Base-by-base conservation (phyloP, 2,329 filamentous ascomycete genomes). In the Hirsutella thompsonii region DNA sequence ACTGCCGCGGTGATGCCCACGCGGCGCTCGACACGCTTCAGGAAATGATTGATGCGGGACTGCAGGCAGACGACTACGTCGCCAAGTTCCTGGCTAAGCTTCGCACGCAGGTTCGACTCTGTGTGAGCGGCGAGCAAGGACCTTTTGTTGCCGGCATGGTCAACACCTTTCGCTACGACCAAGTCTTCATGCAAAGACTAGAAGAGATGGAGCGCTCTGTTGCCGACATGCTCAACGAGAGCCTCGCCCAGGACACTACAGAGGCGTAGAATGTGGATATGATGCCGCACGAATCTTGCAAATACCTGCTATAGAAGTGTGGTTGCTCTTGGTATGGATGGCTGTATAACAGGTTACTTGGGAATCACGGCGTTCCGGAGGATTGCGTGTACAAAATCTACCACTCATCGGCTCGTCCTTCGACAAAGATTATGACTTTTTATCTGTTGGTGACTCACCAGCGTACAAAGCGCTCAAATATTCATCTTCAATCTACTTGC, bases 11-110 rank as follows among this genome's bases (percentile, higher is more conserved):
- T 19, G 76, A 85, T 50, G 64, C 76, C 2, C 47, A 53, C 3
- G 66, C 66, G 1, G 71, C 82, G 20, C 58, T 77, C 38, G 61
- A 67, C 4, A 55, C 81, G 2, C 60, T 85, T 5, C 64, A 70
- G 34, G 80, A 85, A 59, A 84, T 86, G 81, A 69, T 72, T 33
- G 63, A 70, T 28, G 69, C 72, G 2, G 79, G 79, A 0, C 62
- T 84, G 4, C 69, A 70, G 37, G 75, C 73, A 44, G 70, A 82
- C 48, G 46, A 55, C 5, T 52, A 57, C 13, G 51, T 54, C 8
- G 43, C 46, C 14, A 42, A 36, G 2, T 39, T 64, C 8, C 44
- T 64, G 13, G 37, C 39, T 6, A 48, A 45, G 36, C 59, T 64
- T n/a, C 50, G 53, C 1, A 46, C 57, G 3, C 52, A 64, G 20